Evolutionary conservation across 2,329 filamentous ascomycete species (phyloP).

Genomic region (Conoideocrella luteorostrata): DNA sequence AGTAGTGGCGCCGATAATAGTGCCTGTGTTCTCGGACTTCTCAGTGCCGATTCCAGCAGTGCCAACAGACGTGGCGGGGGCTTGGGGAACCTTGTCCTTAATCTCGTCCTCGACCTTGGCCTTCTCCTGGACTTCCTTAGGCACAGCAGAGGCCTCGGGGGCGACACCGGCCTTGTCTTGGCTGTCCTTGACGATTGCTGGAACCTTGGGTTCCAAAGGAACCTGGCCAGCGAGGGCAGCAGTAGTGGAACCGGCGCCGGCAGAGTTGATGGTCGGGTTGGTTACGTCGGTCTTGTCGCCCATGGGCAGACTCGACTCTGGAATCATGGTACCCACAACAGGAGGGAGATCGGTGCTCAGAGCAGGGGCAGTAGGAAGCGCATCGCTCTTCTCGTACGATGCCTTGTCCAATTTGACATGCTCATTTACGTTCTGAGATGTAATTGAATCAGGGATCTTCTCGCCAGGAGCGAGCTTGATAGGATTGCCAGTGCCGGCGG

Average conservation of each 20-base stretch:
- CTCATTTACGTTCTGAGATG: slow-evolving; percentile 59
- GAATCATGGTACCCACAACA: slow-evolving; percentile 60
- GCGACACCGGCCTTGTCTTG: slow-evolving; percentile 57
- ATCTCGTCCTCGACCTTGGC: slow-evolving; percentile 64
- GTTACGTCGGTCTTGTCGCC: slow-evolving; percentile 32
- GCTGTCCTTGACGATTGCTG: slow-evolving; percentile 59
- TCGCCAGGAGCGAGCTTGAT: slow-evolving; percentile 74
- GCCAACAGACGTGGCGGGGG: slow-evolving; percentile 51
- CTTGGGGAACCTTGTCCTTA: slow-evolving; percentile 57
- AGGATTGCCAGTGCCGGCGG: slow-evolving; percentile 66
- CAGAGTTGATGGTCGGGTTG: slow-evolving; percentile 39
- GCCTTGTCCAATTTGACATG: slow-evolving; percentile 75
- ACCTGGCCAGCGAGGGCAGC: slow-evolving; percentile 61
- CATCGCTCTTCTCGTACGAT: slow-evolving; percentile 77
- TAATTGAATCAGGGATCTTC: slow-evolving; percentile 66
- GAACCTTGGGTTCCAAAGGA: slow-evolving; percentile 50
- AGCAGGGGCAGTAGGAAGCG: slow-evolving; percentile 41
- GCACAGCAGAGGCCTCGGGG: slow-evolving; percentile 62
- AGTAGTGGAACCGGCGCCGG: slow-evolving; percentile 55
- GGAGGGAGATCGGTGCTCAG: slow-evolving; percentile 41
- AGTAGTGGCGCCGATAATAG: slow-evolving; percentile 31
- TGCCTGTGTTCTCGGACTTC: slow-evolving; percentile 38
- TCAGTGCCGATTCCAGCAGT: slow-evolving; percentile 45
- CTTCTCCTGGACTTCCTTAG: slow-evolving; percentile 65
- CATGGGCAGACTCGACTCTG: slow-evolving; percentile 76